Evolutionary conservation across 176 grass and related monocot species (phyloP).

Genomic region (Aechmea fasciata): DNA sequence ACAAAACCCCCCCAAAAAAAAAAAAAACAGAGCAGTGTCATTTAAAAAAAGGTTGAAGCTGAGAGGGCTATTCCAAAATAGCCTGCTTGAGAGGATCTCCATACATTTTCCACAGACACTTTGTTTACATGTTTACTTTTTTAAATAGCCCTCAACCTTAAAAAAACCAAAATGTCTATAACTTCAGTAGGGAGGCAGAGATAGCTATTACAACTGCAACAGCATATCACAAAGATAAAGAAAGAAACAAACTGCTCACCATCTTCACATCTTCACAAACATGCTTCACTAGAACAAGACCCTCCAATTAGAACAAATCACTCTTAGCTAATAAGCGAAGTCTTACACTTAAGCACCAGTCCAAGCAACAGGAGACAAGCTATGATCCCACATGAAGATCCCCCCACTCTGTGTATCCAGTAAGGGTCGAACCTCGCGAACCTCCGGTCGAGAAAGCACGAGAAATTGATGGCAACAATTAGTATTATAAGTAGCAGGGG

Average conservation of each 20-base stretch:
- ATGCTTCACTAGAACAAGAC: constrained; percentile 9
- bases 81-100: no score
- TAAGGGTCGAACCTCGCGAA: constrained; percentile 82
- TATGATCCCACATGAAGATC: constrained; percentile 77
- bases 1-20: no score
- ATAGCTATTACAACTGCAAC: background rate
- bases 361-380: constrained; percentile 71
- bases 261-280: background rate
- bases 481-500: constrained; percentile 52
- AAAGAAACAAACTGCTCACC: background rate
- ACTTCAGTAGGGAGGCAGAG: background rate
- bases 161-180: background rate
- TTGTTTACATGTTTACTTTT: no score
- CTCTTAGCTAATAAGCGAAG: constrained; percentile 26
- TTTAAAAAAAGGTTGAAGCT: no score
- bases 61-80: no score
- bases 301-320: background rate
- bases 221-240: background rate
- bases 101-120: no score
- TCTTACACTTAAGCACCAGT: constrained; percentile 92
- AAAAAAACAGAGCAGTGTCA: no score
- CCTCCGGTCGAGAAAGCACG: constrained; percentile 64
- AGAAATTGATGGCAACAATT: constrained; percentile 66
- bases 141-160: no score
- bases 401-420: constrained; percentile 87